phyloP scores from a whole-genome alignment of 345 rosid genomes.

The Rhizophora mangle region DNA sequence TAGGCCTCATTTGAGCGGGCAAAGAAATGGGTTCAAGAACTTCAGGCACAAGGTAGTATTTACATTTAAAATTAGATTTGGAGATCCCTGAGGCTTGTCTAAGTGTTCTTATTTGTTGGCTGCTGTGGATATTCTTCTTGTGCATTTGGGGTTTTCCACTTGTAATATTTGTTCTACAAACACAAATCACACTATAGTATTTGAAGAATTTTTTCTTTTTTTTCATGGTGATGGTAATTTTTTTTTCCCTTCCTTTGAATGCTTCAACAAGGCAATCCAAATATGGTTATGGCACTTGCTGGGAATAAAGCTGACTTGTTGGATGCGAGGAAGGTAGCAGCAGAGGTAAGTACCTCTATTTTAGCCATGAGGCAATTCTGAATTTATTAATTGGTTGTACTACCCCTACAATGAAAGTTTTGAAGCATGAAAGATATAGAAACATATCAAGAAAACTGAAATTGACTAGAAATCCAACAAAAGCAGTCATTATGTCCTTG shows the following conservation, averaged over 20 bases:
- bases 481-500: neutral
- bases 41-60: constrained; percentile 82
- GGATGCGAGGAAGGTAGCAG: constrained; percentile 71
- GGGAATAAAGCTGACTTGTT: constrained; percentile 91
- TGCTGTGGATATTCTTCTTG: neutral
- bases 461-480: too few species aligned
- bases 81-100: neutral
- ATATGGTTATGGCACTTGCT: constrained; percentile 92
- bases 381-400: neutral
- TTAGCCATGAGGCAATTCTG: neutral
- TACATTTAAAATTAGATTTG: neutral
- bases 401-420: neutral
- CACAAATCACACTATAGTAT: neutral
- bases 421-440: neutral
- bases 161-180: neutral
- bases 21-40: constrained; percentile 97
- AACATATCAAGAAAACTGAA: neutral
- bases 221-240: neutral
- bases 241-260: neutral
- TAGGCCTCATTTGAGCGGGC: constrained; percentile 96
- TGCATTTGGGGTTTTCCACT: neutral
- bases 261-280: constrained; percentile 61
- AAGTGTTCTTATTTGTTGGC: neutral
- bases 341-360: constrained; percentile 54
- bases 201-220: neutral